A percentile compares a stretch with the other conserved stretches of the same genome.
Evolutionary conservation across 2,329 filamentous ascomycete species (phyloP).

Genomic region (Trichothecium sympodiale): DNA sequence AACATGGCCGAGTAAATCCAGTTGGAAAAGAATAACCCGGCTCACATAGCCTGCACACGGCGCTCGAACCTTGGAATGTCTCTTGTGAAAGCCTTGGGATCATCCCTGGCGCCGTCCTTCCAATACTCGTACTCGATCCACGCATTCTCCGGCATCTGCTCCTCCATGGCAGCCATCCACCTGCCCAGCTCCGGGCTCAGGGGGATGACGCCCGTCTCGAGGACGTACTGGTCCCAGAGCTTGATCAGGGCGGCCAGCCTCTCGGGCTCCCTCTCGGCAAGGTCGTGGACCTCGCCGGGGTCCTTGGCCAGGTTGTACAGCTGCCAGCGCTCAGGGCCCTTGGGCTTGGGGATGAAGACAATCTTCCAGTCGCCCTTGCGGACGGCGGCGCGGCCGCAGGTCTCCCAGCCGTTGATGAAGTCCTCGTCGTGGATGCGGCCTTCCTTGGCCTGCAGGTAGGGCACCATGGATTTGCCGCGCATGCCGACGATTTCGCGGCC

Average conservation of each 20-base stretch:
- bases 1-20: too few relatives aligned
- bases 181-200: conserved; percentile 39
- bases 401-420: conserved; percentile 44
- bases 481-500: conserved; percentile 38
- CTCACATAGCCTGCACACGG: too few relatives aligned
- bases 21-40: too few relatives aligned
- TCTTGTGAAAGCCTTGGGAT: conserved; percentile 27
- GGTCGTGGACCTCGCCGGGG: conserved; percentile 37
- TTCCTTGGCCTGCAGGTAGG: conserved; percentile 22
- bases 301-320: conserved; percentile 42
- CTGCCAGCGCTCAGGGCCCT: conserved; percentile 40
- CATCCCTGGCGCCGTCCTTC: conserved; percentile 30
- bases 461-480: conserved; percentile 35
- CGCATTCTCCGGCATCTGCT: conserved; percentile 52
- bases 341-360: conserved; percentile 42
- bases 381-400: conserved; percentile 38
- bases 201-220: conserved; percentile 10
- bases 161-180: conserved; percentile 49
- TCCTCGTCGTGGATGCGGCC: conserved; percentile 34
- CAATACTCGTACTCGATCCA: conserved; percentile 59
- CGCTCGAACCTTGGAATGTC: conserved; percentile 3
- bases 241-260: conserved; percentile 35
- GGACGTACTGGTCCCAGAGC: conserved; percentile 45
- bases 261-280: conserved; percentile 27
- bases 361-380: conserved; percentile 47